Evolutionary conservation across 2,329 filamentous ascomycete genomes (phyloP).

Genomic region (Cercospora beticola): DNA sequence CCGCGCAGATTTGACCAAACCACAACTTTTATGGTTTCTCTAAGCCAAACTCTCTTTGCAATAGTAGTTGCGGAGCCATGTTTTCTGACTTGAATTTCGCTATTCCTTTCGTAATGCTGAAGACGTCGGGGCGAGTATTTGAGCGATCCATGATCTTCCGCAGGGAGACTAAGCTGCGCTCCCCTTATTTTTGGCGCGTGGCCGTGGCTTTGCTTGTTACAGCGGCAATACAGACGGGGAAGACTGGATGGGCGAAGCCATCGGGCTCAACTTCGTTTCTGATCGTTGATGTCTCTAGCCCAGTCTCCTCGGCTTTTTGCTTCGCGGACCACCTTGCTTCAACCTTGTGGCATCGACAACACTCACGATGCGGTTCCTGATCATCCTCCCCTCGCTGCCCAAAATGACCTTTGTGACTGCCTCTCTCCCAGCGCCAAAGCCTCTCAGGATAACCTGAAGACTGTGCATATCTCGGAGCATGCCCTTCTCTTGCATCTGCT

Average conservation of each 20-base stretch:
- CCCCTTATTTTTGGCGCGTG: background rate
- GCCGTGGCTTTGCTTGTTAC: background rate
- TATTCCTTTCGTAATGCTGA: background rate
- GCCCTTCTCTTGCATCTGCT: constrained; percentile 78
- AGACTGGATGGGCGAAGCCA: background rate
- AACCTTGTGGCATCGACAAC: constrained; percentile 84
- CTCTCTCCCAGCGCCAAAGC: constrained; percentile 83
- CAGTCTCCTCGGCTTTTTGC: constrained; percentile 78
- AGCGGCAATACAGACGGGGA: background rate
- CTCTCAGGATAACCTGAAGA: constrained; percentile 78
- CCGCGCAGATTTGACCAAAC: background rate
- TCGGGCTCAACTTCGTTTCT: background rate
- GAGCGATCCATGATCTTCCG: background rate
- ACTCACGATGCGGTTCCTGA: constrained; percentile 72
- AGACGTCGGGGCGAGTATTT: background rate
- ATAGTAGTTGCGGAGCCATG: background rate
- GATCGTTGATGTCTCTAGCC: constrained; percentile 45
- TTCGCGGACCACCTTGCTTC: constrained; percentile 94
- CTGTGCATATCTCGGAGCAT: constrained; percentile 72
- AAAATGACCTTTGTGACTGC: constrained; percentile 86
- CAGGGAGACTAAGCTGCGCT: background rate
- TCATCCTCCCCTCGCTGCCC: constrained; percentile 74
- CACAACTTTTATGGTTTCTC: background rate
- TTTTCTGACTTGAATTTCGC: background rate
- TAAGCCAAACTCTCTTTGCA: background rate